Base-by-base conservation (phyloP, 2,329 filamentous ascomycete species). In the Scolecobasidium constrictum region DNA sequence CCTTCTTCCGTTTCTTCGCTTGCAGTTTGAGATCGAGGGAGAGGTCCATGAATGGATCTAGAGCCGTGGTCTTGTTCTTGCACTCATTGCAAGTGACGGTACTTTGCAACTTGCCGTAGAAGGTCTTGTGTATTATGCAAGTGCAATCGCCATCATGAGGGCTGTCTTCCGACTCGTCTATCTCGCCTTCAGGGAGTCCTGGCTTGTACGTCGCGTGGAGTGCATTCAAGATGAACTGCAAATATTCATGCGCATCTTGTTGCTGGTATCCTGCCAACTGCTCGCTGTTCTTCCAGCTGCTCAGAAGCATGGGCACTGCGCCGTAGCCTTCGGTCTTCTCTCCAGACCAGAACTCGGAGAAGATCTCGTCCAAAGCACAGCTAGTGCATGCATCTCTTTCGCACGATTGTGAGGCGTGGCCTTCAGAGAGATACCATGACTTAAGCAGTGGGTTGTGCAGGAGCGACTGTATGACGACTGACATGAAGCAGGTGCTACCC, bases 401-500 rank as follows among this genome's bases (percentile, higher is more conserved):
- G 59, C 92, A 96, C 17, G 86, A 83, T 52, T 19, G 22, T 16
- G 72, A 75, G 53, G 82, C 81, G 61, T 98, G 90, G 1, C 88
- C 86, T 58, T 94, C 88, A 33, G 83, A 81, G 4, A 98, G 78
- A 60, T 94, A 96, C 62, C 86, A 96, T 52, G 90, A 88, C 46
- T 86, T 80, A 21, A 98, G 74, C 35, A 95, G 73, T 1, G 90
- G 90, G 56, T 96, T 95, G 65, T 95, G 90, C 43, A 96, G 75
- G 52, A 98, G 79, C 44, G 83, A 87, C 61, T 96, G 92, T 13
- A 98, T 71, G 38, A 96, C 87, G 21, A 95, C 90, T 53, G 92
- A 94, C 73, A 96, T 90, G 63, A 95, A 98, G 67, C 90, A 98
- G 9, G 92, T 96, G 46, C 93, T 87, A n/a, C 90, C 92, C 59